Evolutionary conservation across 192 early-diverging fungal species (phyloP).

Genomic region (Dimargaris cristalligena): DNA sequence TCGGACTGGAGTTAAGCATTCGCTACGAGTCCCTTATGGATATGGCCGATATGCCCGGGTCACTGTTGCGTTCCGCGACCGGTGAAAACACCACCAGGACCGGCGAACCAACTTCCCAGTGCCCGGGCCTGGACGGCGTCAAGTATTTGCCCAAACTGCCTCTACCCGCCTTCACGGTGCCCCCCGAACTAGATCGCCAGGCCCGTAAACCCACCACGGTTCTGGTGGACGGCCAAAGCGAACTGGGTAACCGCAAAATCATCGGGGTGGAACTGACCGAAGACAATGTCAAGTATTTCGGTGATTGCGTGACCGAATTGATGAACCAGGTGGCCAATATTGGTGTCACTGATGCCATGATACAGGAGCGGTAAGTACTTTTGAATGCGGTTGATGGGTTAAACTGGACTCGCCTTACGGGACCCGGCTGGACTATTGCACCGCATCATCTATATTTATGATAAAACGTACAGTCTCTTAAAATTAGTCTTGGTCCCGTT

Average conservation of each 20-base stretch:
- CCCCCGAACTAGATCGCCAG: neutral
- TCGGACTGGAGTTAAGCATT: constrained; percentile 3
- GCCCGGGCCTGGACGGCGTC: neutral
- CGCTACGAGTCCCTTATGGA: neutral
- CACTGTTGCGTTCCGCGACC: neutral
- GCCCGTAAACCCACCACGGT: neutral
- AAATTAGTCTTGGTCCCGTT: too few relatives aligned
- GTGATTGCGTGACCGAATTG: neutral
- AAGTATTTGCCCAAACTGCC: constrained; percentile 5
- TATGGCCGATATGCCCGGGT: neutral
- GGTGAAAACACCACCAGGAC: too few relatives aligned
- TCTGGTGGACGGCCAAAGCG: neutral
- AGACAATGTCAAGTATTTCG: neutral
- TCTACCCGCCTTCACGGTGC: neutral
- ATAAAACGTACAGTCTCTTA: too few relatives aligned
- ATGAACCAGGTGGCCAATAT: constrained; percentile 2
- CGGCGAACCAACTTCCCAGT: neutral
- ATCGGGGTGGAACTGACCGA: neutral
- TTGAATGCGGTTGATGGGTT: too few relatives aligned
- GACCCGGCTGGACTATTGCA: too few relatives aligned
- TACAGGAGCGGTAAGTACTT: neutral
- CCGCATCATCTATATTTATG: too few relatives aligned
- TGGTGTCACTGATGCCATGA: neutral
- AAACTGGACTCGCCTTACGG: too few relatives aligned
- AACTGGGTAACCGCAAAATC: neutral